Evolutionary conservation across 176 grass and related monocot genomes (phyloP), one percentile per base, ranked within the genome.

Genomic region (Typha latifolia): DNA sequence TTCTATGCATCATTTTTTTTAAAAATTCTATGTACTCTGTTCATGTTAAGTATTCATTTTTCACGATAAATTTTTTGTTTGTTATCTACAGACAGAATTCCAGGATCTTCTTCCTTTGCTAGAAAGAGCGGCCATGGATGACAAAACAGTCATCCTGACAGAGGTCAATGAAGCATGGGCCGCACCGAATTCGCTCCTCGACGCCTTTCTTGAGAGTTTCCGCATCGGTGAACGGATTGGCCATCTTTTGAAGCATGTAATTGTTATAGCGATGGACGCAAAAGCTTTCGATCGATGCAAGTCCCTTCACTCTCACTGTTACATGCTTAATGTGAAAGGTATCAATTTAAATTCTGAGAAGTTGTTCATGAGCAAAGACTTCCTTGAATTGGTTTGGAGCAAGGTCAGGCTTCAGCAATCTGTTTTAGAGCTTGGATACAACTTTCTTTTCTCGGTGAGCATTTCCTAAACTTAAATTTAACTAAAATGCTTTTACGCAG

Each of bases 121-220:
- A 66, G 66, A 5, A 5, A 79, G 70, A 18, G 78, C 70, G 34
- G 63, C 78, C 5, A 80, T 19, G 49, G 78, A 69, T 6, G 70
- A 80, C 51, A 62, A 62, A 22, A 80, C 78, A 0, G 62, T 80
- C 61, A 80, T 80, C 12, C 66, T 80, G 27, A 80, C 78, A 1
- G 22, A 53, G 20, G 37, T 80, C 15, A 80, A 80, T n/a, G 70
- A 48, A 11, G 78, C 78, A 37, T 74, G 31, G 11, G 51, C 62
- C 0, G 49, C 27, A 7, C 63, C 61, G 15, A 57, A 57, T 29
- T 80, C 63, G 3, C 31, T 80, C 0, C 18, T 80, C 11, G 70
- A 80, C 37, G 63, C 68, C 14, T 80, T 73, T 65, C 69, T 73
- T 12, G 69, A 80, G 62, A 74, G 70, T 51, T 80, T 80, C 31